These are phyloP conservation scores for Ceratocystis papillata DNA, from an alignment of 2,329 filamentous ascomycete species.

Conservation along the genomic window DNA sequence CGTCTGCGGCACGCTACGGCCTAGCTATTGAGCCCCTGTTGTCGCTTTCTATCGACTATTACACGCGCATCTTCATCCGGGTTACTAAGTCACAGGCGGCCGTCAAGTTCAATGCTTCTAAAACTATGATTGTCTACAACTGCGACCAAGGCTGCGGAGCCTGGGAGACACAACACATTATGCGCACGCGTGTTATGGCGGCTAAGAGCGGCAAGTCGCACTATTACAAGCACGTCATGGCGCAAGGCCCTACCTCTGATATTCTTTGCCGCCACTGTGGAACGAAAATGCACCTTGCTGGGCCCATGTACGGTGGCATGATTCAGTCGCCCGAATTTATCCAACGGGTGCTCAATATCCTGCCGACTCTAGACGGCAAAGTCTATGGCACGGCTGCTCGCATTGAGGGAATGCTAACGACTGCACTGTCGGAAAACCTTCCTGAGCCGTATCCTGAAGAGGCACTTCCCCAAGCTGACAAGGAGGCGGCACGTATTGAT, in stretches of 20 bases:
- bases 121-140: slow-evolving; percentile 85
- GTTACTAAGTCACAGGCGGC: slow-evolving; percentile 68
- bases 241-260: slow-evolving; percentile 56
- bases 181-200: slow-evolving; percentile 52
- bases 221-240: slow-evolving; percentile 69
- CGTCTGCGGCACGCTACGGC: slow-evolving; percentile 73
- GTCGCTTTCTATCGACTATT: slow-evolving; percentile 92
- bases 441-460: slow-evolving; percentile 33
- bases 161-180: slow-evolving; percentile 72
- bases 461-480: slow-evolving; percentile 32
- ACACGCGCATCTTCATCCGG: slow-evolving; percentile 77
- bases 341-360: slow-evolving; percentile 60
- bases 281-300: slow-evolving; percentile 73
- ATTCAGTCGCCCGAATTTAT: slow-evolving; percentile 80
- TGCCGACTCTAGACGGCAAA: slow-evolving; percentile 54
- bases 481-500: slow-evolving; percentile 55
- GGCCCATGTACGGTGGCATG: slow-evolving; percentile 89
- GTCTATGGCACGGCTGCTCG: slow-evolving; percentile 70
- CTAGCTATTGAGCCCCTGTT: slow-evolving; percentile 81
- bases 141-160: slow-evolving; percentile 88
- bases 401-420: slow-evolving; percentile 83
- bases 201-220: slow-evolving; percentile 60
- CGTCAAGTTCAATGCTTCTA: slow-evolving; percentile 82
- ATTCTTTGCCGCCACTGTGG: slow-evolving; percentile 72
- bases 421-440: slow-evolving; percentile 65